These are phyloP conservation scores for Clarireedia homoeocarpa DNA, from an alignment of 2,329 filamentous ascomycete species.

Conservation along the genomic window DNA sequence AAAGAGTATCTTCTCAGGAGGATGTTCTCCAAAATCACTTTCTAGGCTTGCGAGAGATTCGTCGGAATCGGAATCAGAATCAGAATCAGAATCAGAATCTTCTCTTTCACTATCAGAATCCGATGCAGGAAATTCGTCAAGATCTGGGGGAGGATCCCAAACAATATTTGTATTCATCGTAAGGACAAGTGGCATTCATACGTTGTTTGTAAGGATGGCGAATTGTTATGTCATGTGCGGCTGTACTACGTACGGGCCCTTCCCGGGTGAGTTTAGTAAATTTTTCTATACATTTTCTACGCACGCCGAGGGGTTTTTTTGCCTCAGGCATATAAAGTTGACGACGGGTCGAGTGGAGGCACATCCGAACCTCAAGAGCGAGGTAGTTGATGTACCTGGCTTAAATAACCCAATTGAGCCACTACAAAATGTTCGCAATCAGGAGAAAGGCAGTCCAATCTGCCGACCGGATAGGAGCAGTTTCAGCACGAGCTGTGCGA, in stretches of 20 bases:
- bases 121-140: conserved; percentile 12
- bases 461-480: conserved; percentile 19
- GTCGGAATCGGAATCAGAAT: conserved; percentile 10
- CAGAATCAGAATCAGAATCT: conserved; percentile 11
- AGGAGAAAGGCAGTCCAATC: conserved; percentile 27
- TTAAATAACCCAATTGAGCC: conserved; percentile 22
- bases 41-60: conserved; percentile 28
- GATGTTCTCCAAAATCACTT: conserved; percentile 27
- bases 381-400: too few relatives aligned
- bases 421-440: conserved; percentile 27
- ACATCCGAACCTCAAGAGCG: neutral
- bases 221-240: neutral
- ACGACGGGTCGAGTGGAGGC: neutral
- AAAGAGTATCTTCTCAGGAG: conserved; percentile 26
- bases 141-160: neutral
- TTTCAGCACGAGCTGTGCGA: conserved; percentile 11
- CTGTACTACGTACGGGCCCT: neutral
- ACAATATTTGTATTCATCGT: conserved; percentile 18
- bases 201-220: neutral
- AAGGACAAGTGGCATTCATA: conserved; percentile 25
- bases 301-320: neutral
- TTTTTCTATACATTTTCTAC: neutral
- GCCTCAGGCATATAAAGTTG: neutral
- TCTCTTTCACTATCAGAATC: conserved; percentile 17
- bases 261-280: neutral